Base-by-base conservation (phyloP, 805 yeast species). In the Ascoidea asiatica region DNA sequence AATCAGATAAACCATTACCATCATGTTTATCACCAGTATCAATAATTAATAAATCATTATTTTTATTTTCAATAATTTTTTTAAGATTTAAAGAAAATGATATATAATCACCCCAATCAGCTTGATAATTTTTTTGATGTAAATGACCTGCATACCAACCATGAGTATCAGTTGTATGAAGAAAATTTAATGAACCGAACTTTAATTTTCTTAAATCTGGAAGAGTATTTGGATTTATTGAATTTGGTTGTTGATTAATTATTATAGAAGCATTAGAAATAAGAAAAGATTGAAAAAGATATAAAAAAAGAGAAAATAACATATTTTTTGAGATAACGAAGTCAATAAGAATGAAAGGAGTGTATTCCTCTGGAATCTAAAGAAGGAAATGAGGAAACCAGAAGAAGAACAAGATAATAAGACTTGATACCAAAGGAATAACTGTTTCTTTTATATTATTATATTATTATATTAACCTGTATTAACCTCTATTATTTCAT, bases 91-190 rank as follows among this genome's bases (percentile, higher is more conserved):
- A 50, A 0, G 76, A 64, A 56, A 90, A 89, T 0, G 89, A 77
- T 3, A 83, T 56, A 48, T 82, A 85, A 55, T 90, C 95, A 7
- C 97, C 97, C 95, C 95, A 90, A 58, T 89, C 85, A 4, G 85
- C 92, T 37, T 80, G 72, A 59, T 79, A 90, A 46, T 75, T 77
- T 22, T 72, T 68, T 59, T 89, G 97, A 51, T 79, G 78, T 37
- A 76, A 53, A 63, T 90, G 98, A 0, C 97, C 97, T 4, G 90
- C 79, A 50, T 82, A 75, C 98, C 98, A 92, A 1, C 92, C 97
- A 60, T 92, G 98, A 2, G 97, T 90, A 55, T 92, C 98, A 0
- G 98, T 92, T 1, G 97, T 89, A 56, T 90, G 97, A 21, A 90
- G 55, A 53, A 92, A 85, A 63, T 92, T 90, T 41, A 92, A 46